Evolutionary conservation across 2,329 filamentous ascomycete genomes (phyloP).

Genomic region (Huntiella moniliformis): DNA sequence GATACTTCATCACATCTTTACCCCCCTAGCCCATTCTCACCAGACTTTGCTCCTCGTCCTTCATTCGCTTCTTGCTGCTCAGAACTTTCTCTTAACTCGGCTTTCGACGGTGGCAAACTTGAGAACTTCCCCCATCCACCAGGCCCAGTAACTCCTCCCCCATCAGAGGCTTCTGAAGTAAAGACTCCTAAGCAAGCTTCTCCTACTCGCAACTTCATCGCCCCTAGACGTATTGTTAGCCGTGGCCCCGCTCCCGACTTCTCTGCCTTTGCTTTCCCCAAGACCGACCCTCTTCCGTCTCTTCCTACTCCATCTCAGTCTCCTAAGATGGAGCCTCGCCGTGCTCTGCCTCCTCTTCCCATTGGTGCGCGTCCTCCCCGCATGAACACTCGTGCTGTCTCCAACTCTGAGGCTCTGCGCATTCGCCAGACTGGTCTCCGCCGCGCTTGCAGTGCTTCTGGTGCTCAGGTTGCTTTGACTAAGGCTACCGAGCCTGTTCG

Average conservation of each 20-base stretch:
- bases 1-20: neutral
- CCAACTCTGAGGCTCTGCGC: conserved; percentile 4
- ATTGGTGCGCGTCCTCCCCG: neutral
- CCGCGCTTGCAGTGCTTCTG: conserved; percentile 9
- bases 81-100: conserved; percentile 10
- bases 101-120: conserved; percentile 11
- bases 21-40: conserved; percentile 3
- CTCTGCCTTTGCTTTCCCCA: conserved; percentile 9
- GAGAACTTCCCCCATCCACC: conserved; percentile 11
- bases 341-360: neutral
- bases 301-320: conserved; percentile 6
- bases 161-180: conserved; percentile 2
- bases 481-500: neutral
- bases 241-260: conserved; percentile 9
- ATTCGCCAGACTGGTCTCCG: neutral
- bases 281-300: neutral
- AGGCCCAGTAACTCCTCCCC: conserved; percentile 4
- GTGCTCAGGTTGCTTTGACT: conserved; percentile 4
- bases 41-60: conserved; percentile 6
- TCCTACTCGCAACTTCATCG: neutral
- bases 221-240: conserved; percentile 4
- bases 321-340: conserved; percentile 4
- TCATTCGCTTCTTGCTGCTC: conserved; percentile 11
- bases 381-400: neutral
- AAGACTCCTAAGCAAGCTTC: conserved; percentile 1